These are phyloP conservation scores for Fremontodendron californicum DNA, from an alignment of 345 rosid genomes.

Conservation along the genomic window DNA sequence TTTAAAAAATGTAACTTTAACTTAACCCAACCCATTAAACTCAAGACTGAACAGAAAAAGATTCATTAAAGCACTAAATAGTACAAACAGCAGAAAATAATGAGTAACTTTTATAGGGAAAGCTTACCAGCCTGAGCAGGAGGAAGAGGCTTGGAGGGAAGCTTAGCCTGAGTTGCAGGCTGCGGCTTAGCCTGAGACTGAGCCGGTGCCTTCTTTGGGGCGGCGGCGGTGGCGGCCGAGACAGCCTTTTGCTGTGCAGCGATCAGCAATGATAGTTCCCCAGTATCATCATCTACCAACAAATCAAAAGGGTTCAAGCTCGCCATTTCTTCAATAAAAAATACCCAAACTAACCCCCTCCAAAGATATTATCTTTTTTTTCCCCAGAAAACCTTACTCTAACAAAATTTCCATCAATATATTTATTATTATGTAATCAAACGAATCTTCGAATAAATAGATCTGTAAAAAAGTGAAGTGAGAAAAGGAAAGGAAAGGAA, in stretches of 20 bases:
- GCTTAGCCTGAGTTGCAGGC: conserved; percentile 43
- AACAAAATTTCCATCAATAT: conserved; percentile 26
- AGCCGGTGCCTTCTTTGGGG: conserved; percentile 15
- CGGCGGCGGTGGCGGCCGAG: conserved; percentile 5
- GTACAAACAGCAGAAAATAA: background rate
- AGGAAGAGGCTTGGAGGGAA: conserved; percentile 66
- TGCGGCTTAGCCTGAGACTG: conserved; percentile 24
- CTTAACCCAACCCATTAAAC: background rate
- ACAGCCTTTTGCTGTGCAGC: conserved; percentile 47
- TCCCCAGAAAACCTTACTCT: conserved; percentile 17
- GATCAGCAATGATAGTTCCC: conserved; percentile 60
- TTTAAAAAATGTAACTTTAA: background rate
- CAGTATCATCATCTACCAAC: conserved; percentile 70
- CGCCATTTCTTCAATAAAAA: conserved; percentile 48
- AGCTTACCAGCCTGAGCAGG: conserved; percentile 77
- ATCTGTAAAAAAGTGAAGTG: conserved; percentile 11
- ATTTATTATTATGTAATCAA: background rate
- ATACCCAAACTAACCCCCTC: background rate
- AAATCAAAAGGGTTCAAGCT: conserved; percentile 76
- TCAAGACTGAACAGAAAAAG: background rate
- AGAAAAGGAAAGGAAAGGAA: too few relatives aligned
- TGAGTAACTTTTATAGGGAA: background rate
- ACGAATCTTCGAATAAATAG: background rate
- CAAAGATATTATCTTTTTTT: background rate
- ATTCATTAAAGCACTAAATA: background rate